Evolutionary conservation across 805 yeast genomes (phyloP).

Genomic region (Torulaspora gathmanii): DNA sequence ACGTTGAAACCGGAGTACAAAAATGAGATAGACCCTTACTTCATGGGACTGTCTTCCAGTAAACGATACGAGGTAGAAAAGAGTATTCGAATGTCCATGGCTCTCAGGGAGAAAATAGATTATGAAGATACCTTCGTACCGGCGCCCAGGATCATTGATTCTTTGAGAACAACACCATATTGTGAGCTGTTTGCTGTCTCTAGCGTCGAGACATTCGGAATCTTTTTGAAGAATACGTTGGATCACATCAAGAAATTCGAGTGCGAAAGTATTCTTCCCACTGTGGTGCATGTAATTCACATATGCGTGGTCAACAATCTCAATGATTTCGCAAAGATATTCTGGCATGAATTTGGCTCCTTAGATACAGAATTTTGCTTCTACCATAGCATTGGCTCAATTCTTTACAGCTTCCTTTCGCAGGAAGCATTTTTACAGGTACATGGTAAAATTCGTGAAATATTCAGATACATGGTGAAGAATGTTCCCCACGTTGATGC

Average conservation of each 20-base stretch:
- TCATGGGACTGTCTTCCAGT: constrained; percentile 69
- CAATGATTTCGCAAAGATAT: constrained; percentile 34
- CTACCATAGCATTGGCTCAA: constrained; percentile 39
- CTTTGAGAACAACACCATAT: constrained; percentile 39
- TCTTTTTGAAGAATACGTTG: constrained; percentile 49
- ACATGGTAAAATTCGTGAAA: constrained; percentile 55
- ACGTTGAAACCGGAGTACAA: constrained; percentile 54
- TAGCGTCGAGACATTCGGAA: constrained; percentile 48
- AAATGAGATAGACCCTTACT: constrained; percentile 71
- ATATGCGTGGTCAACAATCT: constrained; percentile 47
- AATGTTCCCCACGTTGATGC: constrained; percentile 34
- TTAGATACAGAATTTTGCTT: constrained; percentile 39
- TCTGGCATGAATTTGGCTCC: constrained; percentile 37
- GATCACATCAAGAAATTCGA: constrained; percentile 36
- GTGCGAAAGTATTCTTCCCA: constrained; percentile 55
- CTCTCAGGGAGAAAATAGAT: constrained; percentile 38
- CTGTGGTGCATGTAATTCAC: constrained; percentile 65
- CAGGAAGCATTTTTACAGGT: constrained; percentile 40
- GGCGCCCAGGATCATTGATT: constrained; percentile 43
- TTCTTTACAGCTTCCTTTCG: constrained; percentile 40
- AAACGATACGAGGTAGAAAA: constrained; percentile 79
- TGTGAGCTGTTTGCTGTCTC: constrained; percentile 48
- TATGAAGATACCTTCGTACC: constrained; percentile 50
- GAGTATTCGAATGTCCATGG: constrained; percentile 49
- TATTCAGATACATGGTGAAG: constrained; percentile 38